Conservation (phyloP, 148 eudicot genomes). For the Rhododendron kiyosumense region DNA sequence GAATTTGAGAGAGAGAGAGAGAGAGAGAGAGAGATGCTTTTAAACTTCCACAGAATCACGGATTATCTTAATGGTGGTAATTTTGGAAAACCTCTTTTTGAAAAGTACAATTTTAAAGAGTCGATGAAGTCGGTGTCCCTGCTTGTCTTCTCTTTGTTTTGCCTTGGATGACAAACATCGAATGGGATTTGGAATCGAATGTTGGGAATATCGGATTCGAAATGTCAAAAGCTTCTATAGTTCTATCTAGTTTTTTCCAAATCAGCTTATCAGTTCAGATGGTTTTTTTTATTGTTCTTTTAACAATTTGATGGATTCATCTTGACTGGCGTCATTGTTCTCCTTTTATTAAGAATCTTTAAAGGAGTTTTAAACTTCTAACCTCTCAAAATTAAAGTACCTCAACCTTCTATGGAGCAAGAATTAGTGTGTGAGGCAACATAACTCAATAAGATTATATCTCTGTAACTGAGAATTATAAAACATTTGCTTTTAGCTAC, state of each 20-base stretch:
- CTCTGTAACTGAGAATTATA: background rate
- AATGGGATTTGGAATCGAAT: background rate
- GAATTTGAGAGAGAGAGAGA: background rate
- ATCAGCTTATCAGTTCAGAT: background rate
- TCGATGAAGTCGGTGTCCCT: background rate
- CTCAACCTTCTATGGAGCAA: background rate
- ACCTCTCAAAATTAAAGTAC: background rate
- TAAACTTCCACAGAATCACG: background rate
- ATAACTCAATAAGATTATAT: background rate
- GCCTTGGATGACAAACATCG: background rate
- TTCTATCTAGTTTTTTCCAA: background rate
- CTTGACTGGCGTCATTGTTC: background rate
- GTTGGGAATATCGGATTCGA: background rate
- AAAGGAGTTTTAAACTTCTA: background rate
- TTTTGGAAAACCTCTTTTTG: background rate
- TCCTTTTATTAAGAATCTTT: background rate
- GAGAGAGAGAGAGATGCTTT: too few species aligned
- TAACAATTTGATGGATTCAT: background rate
- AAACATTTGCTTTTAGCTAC: background rate
- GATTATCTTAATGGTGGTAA: background rate
- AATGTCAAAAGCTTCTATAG: background rate
- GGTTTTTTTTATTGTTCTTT: background rate
- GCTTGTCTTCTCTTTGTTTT: background rate
- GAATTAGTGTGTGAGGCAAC: background rate
- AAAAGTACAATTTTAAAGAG: background rate